Evolutionary conservation across 2,329 filamentous ascomycete species (phyloP).

Genomic region (Exserohilum rostratum): DNA sequence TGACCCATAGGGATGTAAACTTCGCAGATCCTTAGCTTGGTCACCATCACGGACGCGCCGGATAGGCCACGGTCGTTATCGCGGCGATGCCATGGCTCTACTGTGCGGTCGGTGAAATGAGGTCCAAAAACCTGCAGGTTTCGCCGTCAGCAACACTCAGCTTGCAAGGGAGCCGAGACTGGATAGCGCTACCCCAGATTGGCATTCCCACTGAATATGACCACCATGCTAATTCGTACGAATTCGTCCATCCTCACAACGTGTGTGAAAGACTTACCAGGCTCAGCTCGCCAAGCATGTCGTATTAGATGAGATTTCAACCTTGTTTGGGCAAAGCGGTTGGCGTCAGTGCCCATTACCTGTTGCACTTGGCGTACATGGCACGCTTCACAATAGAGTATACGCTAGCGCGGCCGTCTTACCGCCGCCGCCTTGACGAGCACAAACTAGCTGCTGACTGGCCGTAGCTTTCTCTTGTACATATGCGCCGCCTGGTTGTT

Average conservation of each 20-base stretch:
- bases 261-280: not conserved
- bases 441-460: constrained; percentile 5
- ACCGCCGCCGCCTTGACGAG: constrained; percentile 12
- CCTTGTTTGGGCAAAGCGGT: constrained; percentile 1
- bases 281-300: not conserved
- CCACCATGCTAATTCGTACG: not conserved
- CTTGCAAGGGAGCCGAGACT: not conserved
- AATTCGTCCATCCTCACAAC: not conserved
- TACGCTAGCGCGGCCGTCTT: constrained; percentile 11
- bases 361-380: constrained; percentile 4
- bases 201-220: not conserved
- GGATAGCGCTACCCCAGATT: constrained; percentile 2
- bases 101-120: not conserved
- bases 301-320: not conserved
- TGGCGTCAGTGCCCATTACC: not conserved
- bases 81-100: not conserved
- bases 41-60: not conserved
- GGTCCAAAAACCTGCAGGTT: not conserved
- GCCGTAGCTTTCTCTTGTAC: constrained; percentile 2
- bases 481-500: constrained; percentile 4
- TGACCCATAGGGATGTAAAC: not conserved
- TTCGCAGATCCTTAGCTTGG: too few relatives aligned
- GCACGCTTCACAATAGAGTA: not conserved
- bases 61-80: not conserved
- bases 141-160: not conserved